These are phyloP conservation scores for Saxophila tyrrhenica DNA, from an alignment of 495 filamentous ascomycete genomes.

Conservation along the genomic window DNA sequence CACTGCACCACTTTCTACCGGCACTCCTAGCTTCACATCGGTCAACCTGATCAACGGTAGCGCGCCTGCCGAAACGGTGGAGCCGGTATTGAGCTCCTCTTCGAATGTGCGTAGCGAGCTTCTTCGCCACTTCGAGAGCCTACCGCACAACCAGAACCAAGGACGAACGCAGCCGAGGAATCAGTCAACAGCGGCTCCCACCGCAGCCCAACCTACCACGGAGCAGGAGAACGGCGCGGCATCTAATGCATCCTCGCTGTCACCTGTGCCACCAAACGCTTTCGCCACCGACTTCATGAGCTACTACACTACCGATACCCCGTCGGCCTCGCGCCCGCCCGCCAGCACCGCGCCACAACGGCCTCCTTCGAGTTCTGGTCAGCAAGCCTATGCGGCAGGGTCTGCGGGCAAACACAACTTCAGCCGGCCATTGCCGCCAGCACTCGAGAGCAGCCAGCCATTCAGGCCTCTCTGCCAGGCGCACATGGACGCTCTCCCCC, in stretches of 20 bases:
- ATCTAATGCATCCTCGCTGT: conserved; percentile 14
- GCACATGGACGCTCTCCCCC: conserved; percentile 57
- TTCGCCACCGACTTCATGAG: conserved; percentile 7
- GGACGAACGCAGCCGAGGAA: conserved; percentile 8
- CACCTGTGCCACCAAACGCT: conserved; percentile 8
- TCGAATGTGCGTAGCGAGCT: conserved; percentile 10
- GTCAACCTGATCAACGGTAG: conserved; percentile 34
- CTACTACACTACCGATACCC: conserved; percentile 10
- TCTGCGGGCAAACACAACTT: conserved; percentile 17
- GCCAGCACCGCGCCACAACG: neutral
- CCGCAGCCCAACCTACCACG: neutral
- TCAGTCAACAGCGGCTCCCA: neutral
- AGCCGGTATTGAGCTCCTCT: conserved; percentile 3
- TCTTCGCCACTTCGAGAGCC: conserved; percentile 16
- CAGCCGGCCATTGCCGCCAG: conserved; percentile 15
- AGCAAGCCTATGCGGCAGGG: neutral
- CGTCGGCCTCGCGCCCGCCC: neutral
- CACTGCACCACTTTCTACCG: conserved; percentile 23
- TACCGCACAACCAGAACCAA: conserved; percentile 16
- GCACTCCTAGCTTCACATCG: conserved; percentile 41
- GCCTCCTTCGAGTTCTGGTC: conserved; percentile 3
- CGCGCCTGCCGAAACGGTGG: neutral
- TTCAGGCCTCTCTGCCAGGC: conserved; percentile 19
- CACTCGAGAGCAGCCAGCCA: conserved; percentile 14
- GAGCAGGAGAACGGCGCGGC: neutral